Evolutionary conservation across 1,284 basidiomycete species (phyloP), one percentile per base, ranked within the genome.

Genomic region (Volvariella surrecta): DNA sequence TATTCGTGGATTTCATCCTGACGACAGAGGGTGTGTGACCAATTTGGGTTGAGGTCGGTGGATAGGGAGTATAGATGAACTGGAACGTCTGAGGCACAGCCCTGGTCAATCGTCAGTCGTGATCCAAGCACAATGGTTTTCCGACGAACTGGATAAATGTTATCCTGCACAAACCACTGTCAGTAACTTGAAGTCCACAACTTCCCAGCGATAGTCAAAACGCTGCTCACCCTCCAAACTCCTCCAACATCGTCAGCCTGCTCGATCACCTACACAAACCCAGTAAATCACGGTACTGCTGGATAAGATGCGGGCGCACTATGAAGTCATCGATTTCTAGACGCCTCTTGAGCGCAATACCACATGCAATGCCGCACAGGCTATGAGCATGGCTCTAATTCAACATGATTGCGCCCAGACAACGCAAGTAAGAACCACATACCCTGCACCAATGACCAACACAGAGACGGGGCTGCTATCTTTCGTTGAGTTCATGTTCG

Each of bases 401-500:
- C 24, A 6, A 28, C 11, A 6, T 11, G 6, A 11, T 28, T 28
- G 6, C 24, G 24, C 18, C 34, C 13, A 35, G n/a, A n/a, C 8
- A n/a, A 15, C 4, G 6, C 7, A 35, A 4, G 34, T 4, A 35
- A 35, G n/a, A 6, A 54, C 48, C 32, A 51, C 63, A 40, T 39
- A 67, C 67, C 67, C 67, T 35, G 64, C 60, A n/a, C 67, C 67
- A 35, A 68, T 57, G 21, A 68, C 61, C 2, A 58, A 55, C 4
- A 65, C 51, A 41, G 50, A 54, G 15, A 58, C 46, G 7, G 6
- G n/a, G n/a, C 34, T 15, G 8, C 15, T 35, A n/a, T n/a, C n/a
- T n/a, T n/a, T n/a, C n/a, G n/a, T n/a, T n/a, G n/a, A n/a, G n/a
- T n/a, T n/a, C n/a, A n/a, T n/a, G n/a, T n/a, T n/a, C n/a, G n/a